Base-by-base conservation (phyloP, 164 flowering plant genomes). In the Nymphaea thermarum region DNA sequence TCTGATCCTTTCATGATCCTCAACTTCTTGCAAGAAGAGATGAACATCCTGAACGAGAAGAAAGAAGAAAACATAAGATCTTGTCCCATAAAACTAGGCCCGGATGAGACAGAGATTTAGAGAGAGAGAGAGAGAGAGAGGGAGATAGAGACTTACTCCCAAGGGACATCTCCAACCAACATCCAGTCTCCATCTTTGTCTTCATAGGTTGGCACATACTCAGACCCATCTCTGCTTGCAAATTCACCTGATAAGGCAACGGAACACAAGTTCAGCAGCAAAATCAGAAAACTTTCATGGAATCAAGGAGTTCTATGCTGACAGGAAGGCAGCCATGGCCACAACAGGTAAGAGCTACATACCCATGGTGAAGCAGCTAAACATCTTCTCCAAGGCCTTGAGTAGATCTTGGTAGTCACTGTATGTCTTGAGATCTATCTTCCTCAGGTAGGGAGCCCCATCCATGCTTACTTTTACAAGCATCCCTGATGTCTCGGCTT, bases 161-260 rank as follows among this genome's bases (percentile, higher is more conserved):
- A 91, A 51, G 95, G 97, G 70, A 91, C 93, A 82, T 91, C 95
- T 69, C 97, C 97, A 75, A 91, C 91, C 60, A 91, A 83, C 97
- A 91, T 91, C 92, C 87, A 87, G 71, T 89, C 97, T 43, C 96
- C 93, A 74, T 91, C 97, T 77, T 89, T 91, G 72, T 91, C 97
- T 72, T 91, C 93, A 80, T 91, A 91, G 43, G 93, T 86, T 14
- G 90, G 91, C 11, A 69, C 87, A 75, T 67, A 87, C 47, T 87
- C 95, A 6, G 95, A 89, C 55, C 12, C 53, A 45, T 45, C 53
- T 10, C 53, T 45, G 53, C 2, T 45, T 5, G 53, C 5, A 45
- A 45, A 45, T 45, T 45, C 53, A 45, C 53, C 53, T 45, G 53
- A 45, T 45, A 45, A 45, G 5, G 11, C 5, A 5, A 45, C 36